Conservation (phyloP, 73 alveolate species). For the Tetrahymena borealis region DNA sequence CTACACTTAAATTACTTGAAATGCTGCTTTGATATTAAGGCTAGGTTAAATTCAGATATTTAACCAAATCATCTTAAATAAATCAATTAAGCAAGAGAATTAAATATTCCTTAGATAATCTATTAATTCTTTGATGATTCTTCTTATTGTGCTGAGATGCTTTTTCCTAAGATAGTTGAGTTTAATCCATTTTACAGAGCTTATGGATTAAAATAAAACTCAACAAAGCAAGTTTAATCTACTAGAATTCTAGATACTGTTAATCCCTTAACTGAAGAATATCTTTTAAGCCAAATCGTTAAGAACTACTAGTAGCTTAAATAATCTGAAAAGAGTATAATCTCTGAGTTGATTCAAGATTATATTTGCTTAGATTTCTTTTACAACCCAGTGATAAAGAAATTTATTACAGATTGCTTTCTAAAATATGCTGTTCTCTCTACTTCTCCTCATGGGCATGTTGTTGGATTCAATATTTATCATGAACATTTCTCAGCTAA, state of each 20-base stretch:
- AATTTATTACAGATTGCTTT: background rate
- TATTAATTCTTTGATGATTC: background rate
- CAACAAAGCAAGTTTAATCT: background rate
- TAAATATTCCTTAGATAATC: background rate
- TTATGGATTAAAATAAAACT: background rate
- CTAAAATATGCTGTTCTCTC: background rate
- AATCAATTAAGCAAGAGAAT: background rate
- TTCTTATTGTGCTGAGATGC: background rate
- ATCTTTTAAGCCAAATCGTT: background rate
- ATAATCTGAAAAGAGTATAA: background rate
- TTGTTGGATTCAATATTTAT: background rate
- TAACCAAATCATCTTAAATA: background rate
- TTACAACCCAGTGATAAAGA: background rate
- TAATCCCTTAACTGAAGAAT: background rate
- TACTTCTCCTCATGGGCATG: background rate
- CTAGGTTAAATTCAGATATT: background rate
- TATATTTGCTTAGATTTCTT: background rate
- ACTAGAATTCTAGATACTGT: too few species aligned
- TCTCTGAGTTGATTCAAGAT: background rate
- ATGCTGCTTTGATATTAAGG: background rate
- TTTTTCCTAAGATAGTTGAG: background rate
- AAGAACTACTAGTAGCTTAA: background rate
- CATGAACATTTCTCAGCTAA: background rate
- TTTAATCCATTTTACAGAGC: background rate
- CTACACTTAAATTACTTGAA: background rate